A percentile compares a stretch with the other conserved stretches of the same genome.
phyloP scores from a whole-genome alignment of 495 filamentous ascomycete species.

The Lophiostoma macrostomum region DNA sequence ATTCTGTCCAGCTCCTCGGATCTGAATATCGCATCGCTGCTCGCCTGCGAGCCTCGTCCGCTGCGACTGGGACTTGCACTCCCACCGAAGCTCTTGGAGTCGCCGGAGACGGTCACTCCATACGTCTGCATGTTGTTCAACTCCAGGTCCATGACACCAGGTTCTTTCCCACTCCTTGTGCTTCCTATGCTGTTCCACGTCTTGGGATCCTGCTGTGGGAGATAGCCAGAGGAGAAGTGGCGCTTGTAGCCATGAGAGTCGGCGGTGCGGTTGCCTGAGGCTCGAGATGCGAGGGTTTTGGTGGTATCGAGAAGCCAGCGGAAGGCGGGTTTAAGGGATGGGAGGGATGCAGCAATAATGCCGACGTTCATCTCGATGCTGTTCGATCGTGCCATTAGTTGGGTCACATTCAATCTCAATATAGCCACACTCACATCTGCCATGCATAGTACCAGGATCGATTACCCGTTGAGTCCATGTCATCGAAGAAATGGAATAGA shows the following conservation, averaged over 20 bases:
- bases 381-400: not conserved
- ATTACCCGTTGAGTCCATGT: slow-evolving; percentile 22
- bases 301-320: slow-evolving; percentile 22
- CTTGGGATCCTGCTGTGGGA: slow-evolving; percentile 9
- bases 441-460: slow-evolving; percentile 23
- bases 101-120: not conserved
- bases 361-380: slow-evolving; percentile 33
- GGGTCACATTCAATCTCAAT: not conserved
- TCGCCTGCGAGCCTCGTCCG: not conserved
- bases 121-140: slow-evolving; percentile 2
- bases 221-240: slow-evolving; percentile 16
- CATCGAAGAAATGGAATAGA: slow-evolving; percentile 29
- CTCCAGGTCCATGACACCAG: not conserved
- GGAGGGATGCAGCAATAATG: slow-evolving; percentile 34
- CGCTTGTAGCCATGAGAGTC: slow-evolving; percentile 8
- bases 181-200: not conserved
- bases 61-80: too few species aligned
- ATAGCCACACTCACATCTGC: slow-evolving; percentile 16
- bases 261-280: slow-evolving; percentile 6
- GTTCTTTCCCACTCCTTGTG: not conserved
- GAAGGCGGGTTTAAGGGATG: slow-evolving; percentile 36
- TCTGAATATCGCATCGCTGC: slow-evolving; percentile 5
- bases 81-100: slow-evolving; percentile 1
- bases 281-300: slow-evolving; percentile 7
- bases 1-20: not conserved